Percentiles rank a stretch among this genome's conserved stretches.
Conservation (phyloP, 2,329 filamentous ascomycete genomes). For the Apiospora hydei region DNA sequence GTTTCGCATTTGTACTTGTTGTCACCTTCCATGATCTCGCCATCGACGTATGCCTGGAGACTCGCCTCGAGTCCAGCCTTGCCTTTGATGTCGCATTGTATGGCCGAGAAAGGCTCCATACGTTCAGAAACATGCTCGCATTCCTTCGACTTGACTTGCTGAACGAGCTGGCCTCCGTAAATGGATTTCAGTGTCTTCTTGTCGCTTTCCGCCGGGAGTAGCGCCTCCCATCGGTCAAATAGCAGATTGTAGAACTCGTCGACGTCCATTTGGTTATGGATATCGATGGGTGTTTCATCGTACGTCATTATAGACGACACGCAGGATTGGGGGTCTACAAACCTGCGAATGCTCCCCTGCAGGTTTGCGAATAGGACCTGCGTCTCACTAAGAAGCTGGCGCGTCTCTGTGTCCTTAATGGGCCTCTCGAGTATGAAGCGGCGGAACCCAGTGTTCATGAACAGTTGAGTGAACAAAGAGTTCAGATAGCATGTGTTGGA, state of each 20-base stretch:
- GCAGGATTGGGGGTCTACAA: conserved; percentile 75
- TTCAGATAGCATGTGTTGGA: conserved; percentile 98
- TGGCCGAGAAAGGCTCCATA: conserved; percentile 89
- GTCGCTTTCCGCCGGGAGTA: conserved; percentile 71
- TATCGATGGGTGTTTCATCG: conserved; percentile 83
- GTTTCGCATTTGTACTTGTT: conserved; percentile 98
- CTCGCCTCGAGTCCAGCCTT: conserved; percentile 86
- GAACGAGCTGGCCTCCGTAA: conserved; percentile 89
- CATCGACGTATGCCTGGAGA: conserved; percentile 92
- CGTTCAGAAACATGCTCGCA: conserved; percentile 93
- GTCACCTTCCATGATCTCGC: conserved; percentile 95
- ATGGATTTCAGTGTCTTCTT: conserved; percentile 81
- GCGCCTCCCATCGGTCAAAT: conserved; percentile 88
- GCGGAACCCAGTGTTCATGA: conserved; percentile 92
- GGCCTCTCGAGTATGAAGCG: conserved; percentile 78
- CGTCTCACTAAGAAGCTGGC: conserved; percentile 77
- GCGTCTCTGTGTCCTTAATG: conserved; percentile 62
- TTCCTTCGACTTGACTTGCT: conserved; percentile 94
- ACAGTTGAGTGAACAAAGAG: conserved; percentile 90
- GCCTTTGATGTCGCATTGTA: conserved; percentile 96
- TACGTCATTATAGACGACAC: conserved; percentile 82
- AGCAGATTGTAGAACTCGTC: conserved; percentile 97
- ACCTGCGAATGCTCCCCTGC: conserved; percentile 81
- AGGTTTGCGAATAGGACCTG: conserved; percentile 84
- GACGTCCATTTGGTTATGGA: conserved; percentile 94